Base-by-base conservation (phyloP, 495 filamentous ascomycete genomes). In the Neurospora sublineolata region DNA sequence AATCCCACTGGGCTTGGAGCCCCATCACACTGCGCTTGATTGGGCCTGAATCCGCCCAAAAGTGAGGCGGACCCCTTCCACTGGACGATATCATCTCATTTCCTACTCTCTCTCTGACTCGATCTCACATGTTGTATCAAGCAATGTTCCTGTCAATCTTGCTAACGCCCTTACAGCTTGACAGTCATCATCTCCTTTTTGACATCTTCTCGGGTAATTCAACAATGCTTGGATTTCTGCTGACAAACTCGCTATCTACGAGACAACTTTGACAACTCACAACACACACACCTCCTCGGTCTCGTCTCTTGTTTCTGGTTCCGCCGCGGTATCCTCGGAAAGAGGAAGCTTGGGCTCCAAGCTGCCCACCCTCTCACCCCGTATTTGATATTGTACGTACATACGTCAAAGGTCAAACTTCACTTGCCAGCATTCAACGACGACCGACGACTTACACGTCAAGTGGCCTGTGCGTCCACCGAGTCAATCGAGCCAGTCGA, bases 1-100 rank as follows among this genome's bases (percentile, higher is more conserved):
- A 73, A 70, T 74, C 70, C 58, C 68, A 52, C 68, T 70, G 30
- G 38, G 73, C 72, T 18, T 64, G 52, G 69, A 69, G 72, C 18
- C 23, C 64, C 37, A 37, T 75, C 73, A 75, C 73, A 72, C 70
- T 27, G n/a, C 16, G 44, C 67, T 7, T 74, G 72, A 75, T 75
- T 75, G 74, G 74, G 67, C 39, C 37, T 12, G 30, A n/a, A 37
- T 27, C 39, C 37, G 14, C 33, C 18, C 30, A 74, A 76, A 76
- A 76, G 73, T 73, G 73, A 76, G 75, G 75, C 75, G 74, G 69
- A 27, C 14, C 27, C 40, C 40, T 37, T 74, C 69, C 73, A 76
- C 70, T 76, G 75, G 75, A 64, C 38, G 38, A 71, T 38, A 40
- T 71, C 52, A 38, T 37, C 42, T 44, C 52, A 37, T 52, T 39